These are phyloP conservation scores for Immersiporthe knoxdaviesiana DNA, from an alignment of 2,329 filamentous ascomycete species.

Conservation along the genomic window DNA sequence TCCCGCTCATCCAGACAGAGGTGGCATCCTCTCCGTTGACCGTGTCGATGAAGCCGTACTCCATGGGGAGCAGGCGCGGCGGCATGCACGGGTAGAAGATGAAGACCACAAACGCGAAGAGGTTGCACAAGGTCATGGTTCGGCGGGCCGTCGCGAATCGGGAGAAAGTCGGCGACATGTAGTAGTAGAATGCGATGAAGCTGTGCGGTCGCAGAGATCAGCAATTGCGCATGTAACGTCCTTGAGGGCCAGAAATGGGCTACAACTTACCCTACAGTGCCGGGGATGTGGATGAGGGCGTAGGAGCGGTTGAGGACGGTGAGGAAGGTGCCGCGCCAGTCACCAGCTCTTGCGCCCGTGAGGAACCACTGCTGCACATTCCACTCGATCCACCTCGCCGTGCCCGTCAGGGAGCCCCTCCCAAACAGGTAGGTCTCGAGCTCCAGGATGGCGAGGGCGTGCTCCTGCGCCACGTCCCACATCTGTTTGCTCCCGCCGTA, in stretches of 20 bases:
- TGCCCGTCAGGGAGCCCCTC: constrained; percentile 33
- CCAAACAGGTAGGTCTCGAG: constrained; percentile 42
- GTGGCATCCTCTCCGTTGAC: constrained; percentile 55
- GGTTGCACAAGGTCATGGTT: constrained; percentile 55
- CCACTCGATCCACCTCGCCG: constrained; percentile 46
- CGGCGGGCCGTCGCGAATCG: constrained; percentile 44
- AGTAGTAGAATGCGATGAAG: constrained; percentile 68
- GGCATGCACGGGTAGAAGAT: constrained; percentile 65
- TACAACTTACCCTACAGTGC: constrained; percentile 47
- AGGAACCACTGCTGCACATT: constrained; percentile 50
- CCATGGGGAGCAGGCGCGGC: constrained; percentile 55
- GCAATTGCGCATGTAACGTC: not conserved
- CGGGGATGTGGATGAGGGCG: constrained; percentile 54
- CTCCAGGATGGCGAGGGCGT: constrained; percentile 47
- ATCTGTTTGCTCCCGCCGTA: constrained; percentile 50
- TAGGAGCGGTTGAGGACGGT: constrained; percentile 54
- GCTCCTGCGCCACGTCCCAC: constrained; percentile 49
- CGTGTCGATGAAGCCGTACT: constrained; percentile 57
- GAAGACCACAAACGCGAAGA: constrained; percentile 60
- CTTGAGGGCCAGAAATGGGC: not conserved
- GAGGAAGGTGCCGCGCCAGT: constrained; percentile 40
- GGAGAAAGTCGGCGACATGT: constrained; percentile 49
- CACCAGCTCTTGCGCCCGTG: constrained; percentile 42
- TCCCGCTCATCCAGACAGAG: constrained; percentile 57
- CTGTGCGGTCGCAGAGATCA: constrained; percentile 37